These are phyloP conservation scores for Podospora comata DNA, from an alignment of 495 filamentous ascomycete genomes.

Conservation along the genomic window DNA sequence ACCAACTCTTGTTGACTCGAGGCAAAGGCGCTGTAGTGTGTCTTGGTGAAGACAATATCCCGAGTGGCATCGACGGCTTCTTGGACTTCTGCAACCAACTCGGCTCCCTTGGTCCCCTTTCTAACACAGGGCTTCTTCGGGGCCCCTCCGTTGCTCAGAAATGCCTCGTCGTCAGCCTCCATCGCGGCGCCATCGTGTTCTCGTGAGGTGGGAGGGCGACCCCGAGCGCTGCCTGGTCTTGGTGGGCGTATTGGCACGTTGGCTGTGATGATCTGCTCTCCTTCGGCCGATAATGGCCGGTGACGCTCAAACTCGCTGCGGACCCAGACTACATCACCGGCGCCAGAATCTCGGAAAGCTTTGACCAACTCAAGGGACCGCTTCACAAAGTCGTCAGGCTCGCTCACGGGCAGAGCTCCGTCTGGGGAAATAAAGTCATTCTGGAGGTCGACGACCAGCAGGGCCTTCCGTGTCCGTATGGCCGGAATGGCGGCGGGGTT, in stretches of 20 bases:
- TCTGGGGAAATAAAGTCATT: slow-evolving; percentile 79
- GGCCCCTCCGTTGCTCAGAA: slow-evolving; percentile 43
- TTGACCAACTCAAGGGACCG: slow-evolving; percentile 63
- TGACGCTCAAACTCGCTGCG: slow-evolving; percentile 68
- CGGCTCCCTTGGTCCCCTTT: slow-evolving; percentile 60
- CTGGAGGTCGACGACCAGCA: slow-evolving; percentile 84
- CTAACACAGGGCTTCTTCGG: slow-evolving; percentile 51
- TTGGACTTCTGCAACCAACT: slow-evolving; percentile 60
- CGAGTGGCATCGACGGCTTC: slow-evolving; percentile 51
- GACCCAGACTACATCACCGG: slow-evolving; percentile 85
- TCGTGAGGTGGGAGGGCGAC: slow-evolving; percentile 20
- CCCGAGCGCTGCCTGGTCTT: slow-evolving; percentile 13
- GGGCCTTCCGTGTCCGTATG: slow-evolving; percentile 68
- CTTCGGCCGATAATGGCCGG: slow-evolving; percentile 46
- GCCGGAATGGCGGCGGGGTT: slow-evolving; percentile 44
- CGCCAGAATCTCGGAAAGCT: slow-evolving; percentile 61
- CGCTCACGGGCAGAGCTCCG: slow-evolving; percentile 64
- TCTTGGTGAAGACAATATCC: slow-evolving; percentile 73
- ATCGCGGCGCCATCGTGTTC: slow-evolving; percentile 31
- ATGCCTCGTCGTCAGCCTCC: slow-evolving; percentile 57
- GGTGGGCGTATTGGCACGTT: slow-evolving; percentile 26
- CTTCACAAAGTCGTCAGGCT: slow-evolving; percentile 64
- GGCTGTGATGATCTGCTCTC: slow-evolving; percentile 47
- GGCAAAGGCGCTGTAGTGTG: slow-evolving; percentile 81
- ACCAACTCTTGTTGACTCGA: slow-evolving; percentile 55